Evolutionary conservation across 2,329 filamentous ascomycete genomes (phyloP).

Genomic region (Leptographium procerum): DNA sequence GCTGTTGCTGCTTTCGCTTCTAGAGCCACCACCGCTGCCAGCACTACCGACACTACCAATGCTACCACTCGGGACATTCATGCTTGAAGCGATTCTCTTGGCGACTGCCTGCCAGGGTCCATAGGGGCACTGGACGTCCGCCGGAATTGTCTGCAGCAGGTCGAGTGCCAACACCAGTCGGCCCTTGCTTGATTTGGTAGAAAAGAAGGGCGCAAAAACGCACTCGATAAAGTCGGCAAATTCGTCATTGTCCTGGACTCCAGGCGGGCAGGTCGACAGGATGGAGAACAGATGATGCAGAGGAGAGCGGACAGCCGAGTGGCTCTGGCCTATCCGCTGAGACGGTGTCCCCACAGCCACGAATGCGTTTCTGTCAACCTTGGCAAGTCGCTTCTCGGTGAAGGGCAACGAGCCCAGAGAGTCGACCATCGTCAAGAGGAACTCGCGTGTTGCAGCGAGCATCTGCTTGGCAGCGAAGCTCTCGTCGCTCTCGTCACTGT

Average conservation of each 20-base stretch:
- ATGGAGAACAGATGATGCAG: conserved; percentile 55
- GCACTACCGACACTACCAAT: neutral
- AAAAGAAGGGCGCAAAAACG: conserved; percentile 49
- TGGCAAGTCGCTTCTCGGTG: conserved; percentile 46
- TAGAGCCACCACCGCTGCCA: neutral
- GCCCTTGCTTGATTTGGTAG: conserved; percentile 31
- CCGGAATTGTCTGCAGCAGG: conserved; percentile 37
- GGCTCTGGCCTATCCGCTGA: conserved; percentile 41
- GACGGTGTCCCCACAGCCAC: conserved; percentile 56
- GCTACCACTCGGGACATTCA: conserved; percentile 22
- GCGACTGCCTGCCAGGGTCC: conserved; percentile 42
- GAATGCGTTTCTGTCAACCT: conserved; percentile 40
- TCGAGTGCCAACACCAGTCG: conserved; percentile 37
- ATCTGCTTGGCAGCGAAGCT: conserved; percentile 31
- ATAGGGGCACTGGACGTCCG: conserved; percentile 31
- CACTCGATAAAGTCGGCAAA: conserved; percentile 34
- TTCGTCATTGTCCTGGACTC: conserved; percentile 33
- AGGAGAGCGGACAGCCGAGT: conserved; percentile 42
- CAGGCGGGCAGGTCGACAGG: conserved; percentile 39
- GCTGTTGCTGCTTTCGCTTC: neutral
- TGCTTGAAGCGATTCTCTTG: conserved; percentile 29
- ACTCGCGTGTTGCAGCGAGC: conserved; percentile 40
- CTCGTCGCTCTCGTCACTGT: conserved; percentile 26
- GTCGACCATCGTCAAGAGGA: conserved; percentile 35
- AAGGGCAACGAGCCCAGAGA: conserved; percentile 49